Conservation (phyloP, 1,284 basidiomycete genomes). For the Pseudozyma thailandica region DNA sequence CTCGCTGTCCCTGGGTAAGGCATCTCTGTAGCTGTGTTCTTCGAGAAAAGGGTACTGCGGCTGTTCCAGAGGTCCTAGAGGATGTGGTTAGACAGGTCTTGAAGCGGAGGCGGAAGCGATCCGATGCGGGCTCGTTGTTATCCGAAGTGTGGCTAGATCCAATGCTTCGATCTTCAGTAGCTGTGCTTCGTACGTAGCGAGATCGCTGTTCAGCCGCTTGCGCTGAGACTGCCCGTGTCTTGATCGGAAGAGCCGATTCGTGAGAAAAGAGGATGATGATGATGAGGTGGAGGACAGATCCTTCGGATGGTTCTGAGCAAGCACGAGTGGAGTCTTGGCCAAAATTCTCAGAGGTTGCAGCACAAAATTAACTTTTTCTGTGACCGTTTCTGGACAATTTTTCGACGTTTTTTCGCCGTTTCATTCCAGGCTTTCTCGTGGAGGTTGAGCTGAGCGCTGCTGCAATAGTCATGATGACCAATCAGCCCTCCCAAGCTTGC, state of each 20-base stretch:
- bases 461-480: conserved; percentile 2
- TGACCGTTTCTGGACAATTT: not conserved
- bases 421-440: not conserved
- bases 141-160: too few relatives aligned
- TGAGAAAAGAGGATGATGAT: not conserved
- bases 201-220: too few relatives aligned
- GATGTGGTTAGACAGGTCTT: not conserved
- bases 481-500: not conserved
- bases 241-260: conserved; percentile 3
- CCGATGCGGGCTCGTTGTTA: not conserved
- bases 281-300: conserved; percentile 7
- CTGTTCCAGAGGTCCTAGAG: not conserved
- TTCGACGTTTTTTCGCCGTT: not conserved
- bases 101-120: not conserved
- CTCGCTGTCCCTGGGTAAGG: conserved; percentile 44
- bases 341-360: not conserved
- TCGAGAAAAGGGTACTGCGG: not conserved
- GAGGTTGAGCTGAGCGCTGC: not conserved
- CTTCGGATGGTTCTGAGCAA: not conserved
- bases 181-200: too few relatives aligned
- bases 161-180: too few relatives aligned
- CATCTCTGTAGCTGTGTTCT: conserved; percentile 20
- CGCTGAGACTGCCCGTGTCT: too few relatives aligned
- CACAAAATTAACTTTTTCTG: not conserved
- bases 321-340: not conserved